These are phyloP conservation scores for Suillus plorans DNA, from an alignment of 768 basidiomycete genomes.

Conservation along the genomic window DNA sequence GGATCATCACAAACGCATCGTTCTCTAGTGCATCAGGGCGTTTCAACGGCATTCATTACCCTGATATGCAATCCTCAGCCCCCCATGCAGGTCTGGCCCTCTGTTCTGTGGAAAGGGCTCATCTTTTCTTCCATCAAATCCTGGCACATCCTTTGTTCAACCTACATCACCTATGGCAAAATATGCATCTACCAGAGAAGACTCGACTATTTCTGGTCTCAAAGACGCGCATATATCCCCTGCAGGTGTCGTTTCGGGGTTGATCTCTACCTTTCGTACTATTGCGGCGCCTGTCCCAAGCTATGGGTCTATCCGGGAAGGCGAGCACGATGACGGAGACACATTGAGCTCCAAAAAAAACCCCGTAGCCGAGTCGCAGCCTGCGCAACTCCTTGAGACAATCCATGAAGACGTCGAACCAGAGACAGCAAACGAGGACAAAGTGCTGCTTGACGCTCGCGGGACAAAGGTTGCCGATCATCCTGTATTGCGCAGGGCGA, in stretches of 20 bases:
- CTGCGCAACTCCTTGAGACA: not conserved
- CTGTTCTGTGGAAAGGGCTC: too few relatives aligned
- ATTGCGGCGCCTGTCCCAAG: not conserved
- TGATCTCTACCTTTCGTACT: not conserved
- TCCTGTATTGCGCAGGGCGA: not conserved
- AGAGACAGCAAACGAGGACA: not conserved
- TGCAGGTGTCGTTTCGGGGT: not conserved
- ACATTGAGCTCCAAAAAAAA: not conserved
- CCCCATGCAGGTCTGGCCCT: not conserved
- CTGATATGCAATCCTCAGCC: not conserved
- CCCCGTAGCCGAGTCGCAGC: not conserved
- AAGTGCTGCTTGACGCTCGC: not conserved
- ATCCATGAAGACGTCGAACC: not conserved
- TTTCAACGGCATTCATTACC: not conserved
- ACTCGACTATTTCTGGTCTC: not conserved
- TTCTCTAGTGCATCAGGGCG: not conserved
- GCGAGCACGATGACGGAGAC: not conserved
- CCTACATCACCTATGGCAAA: not conserved
- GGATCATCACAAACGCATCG: not conserved
- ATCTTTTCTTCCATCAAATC: not conserved
- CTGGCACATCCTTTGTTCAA: not conserved
- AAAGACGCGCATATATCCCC: constrained; percentile 4
- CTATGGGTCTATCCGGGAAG: not conserved
- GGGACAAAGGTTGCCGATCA: not conserved
- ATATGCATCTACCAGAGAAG: not conserved